These are phyloP conservation scores for Withania somnifera DNA, from an alignment of 305 asterid species.

Conservation along the genomic window DNA sequence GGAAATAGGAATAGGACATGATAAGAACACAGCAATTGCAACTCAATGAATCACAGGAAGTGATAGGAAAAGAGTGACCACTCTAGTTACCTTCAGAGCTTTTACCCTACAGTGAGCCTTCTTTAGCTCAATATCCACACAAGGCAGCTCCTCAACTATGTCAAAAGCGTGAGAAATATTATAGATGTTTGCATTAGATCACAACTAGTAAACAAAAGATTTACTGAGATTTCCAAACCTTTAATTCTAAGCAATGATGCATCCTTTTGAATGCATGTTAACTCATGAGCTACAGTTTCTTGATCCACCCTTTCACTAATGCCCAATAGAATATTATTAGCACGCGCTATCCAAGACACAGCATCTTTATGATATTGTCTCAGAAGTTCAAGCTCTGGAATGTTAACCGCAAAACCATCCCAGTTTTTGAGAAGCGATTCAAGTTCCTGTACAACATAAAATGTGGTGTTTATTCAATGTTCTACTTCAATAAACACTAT, in stretches of 20 bases:
- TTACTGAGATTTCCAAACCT: slow-evolving; percentile 32
- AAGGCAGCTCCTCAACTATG: slow-evolving; percentile 67
- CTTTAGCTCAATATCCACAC: slow-evolving; percentile 62
- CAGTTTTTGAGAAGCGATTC: slow-evolving; percentile 46
- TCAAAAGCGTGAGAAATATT: slow-evolving; percentile 4
- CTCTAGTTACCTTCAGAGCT: slow-evolving; percentile 57
- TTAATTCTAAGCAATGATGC: slow-evolving; percentile 53
- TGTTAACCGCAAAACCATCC: slow-evolving; percentile 54
- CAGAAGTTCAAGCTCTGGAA: slow-evolving; percentile 72
- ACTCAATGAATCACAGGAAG: background rate
- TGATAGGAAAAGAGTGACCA: background rate
- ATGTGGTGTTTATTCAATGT: slow-evolving; percentile 9
- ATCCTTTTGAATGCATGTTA: slow-evolving; percentile 54
- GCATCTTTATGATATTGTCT: slow-evolving; percentile 55
- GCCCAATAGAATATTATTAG: slow-evolving; percentile 41
- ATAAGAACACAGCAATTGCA: background rate
- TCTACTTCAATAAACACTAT: slow-evolving; percentile 10
- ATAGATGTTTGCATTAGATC: slow-evolving; percentile 1
- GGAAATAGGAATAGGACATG: background rate
- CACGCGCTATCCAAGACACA: slow-evolving; percentile 62
- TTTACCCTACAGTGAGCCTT: slow-evolving; percentile 75
- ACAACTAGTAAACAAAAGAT: slow-evolving; percentile 3
- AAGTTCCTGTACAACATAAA: slow-evolving; percentile 46
- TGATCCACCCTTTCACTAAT: slow-evolving; percentile 65
- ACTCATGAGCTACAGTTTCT: slow-evolving; percentile 53